Percentiles rank a stretch among this genome's conserved stretches.
These are phyloP conservation scores for Vanilla planifolia DNA, from an alignment of 106 monocot species.

Conservation along the genomic window DNA sequence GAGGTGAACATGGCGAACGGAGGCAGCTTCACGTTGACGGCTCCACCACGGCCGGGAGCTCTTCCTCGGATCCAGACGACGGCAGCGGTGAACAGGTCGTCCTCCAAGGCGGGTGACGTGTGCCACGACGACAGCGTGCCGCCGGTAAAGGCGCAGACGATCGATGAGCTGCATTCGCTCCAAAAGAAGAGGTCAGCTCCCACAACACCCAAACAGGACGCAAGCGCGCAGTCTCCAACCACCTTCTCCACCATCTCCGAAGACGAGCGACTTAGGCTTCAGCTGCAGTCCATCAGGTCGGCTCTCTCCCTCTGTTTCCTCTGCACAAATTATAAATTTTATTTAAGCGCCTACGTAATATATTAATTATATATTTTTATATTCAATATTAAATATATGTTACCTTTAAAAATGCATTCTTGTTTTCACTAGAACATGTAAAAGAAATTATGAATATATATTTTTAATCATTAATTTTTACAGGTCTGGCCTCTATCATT, in stretches of 20 bases:
- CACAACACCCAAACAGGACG: constrained; percentile 77
- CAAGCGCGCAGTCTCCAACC: constrained; percentile 7
- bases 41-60: constrained; percentile 17
- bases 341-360: too few species aligned
- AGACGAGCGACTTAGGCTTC: constrained; percentile 75
- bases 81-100: background rate
- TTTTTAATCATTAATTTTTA: too few species aligned
- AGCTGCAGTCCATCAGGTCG: constrained; percentile 97
- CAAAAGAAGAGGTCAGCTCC: constrained; percentile 95
- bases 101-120: constrained; percentile 46
- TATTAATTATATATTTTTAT: too few species aligned
- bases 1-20: constrained; percentile 30
- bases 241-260: constrained; percentile 54
- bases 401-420: too few species aligned
- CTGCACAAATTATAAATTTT: too few species aligned
- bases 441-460: too few species aligned
- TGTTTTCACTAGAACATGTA: too few species aligned
- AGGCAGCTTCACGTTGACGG: background rate
- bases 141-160: constrained; percentile 90
- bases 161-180: constrained; percentile 96
- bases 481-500: too few species aligned
- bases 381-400: too few species aligned
- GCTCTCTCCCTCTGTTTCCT: too few species aligned
- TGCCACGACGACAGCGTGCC: constrained; percentile 95
- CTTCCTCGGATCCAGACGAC: constrained; percentile 48